A percentile compares a stretch with the other conserved stretches of the same genome.
These are phyloP conservation scores for Cladophialophora immunda DNA, from an alignment of 2,329 filamentous ascomycete genomes.

Conservation along the genomic window DNA sequence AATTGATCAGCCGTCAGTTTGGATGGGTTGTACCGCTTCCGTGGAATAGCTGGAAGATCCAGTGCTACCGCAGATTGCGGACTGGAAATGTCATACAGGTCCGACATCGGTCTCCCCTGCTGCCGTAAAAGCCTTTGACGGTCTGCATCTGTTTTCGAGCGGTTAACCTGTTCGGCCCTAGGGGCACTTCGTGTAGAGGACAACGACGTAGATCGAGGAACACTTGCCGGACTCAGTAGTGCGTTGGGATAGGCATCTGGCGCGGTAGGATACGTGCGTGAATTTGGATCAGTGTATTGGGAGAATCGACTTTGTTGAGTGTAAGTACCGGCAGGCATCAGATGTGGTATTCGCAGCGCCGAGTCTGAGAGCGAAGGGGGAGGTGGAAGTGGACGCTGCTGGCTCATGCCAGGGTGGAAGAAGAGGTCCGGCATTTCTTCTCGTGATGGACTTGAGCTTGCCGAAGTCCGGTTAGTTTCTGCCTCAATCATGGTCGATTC, in stretches of 20 bases:
- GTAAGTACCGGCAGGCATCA: constrained; percentile 68
- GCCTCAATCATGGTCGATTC: constrained; percentile 71
- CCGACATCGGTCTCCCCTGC: constrained; percentile 61
- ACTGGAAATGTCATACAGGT: constrained; percentile 62
- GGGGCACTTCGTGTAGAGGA: constrained; percentile 83
- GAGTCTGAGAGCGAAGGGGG: constrained; percentile 58
- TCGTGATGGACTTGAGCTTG: constrained; percentile 71
- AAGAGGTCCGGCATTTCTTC: constrained; percentile 89
- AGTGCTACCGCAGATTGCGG: constrained; percentile 67
- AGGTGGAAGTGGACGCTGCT: constrained; percentile 67
- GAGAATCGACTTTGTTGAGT: constrained; percentile 60
- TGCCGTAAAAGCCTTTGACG: constrained; percentile 61
- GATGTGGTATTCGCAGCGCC: constrained; percentile 57
- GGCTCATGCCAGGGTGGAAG: constrained; percentile 83
- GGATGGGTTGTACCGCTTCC: constrained; percentile 83
- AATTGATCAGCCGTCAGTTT: constrained; percentile 85
- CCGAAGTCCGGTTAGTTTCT: constrained; percentile 54
- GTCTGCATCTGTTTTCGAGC: constrained; percentile 94
- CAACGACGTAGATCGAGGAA: constrained; percentile 81
- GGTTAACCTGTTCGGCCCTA: constrained; percentile 78
- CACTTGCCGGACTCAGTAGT: constrained; percentile 56
- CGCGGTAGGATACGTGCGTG: constrained; percentile 48
- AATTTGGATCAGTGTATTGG: constrained; percentile 49
- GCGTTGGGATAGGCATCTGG: constrained; percentile 62
- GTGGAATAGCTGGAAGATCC: constrained; percentile 85